Base-by-base conservation (phyloP, 768 basidiomycete species). In the Chlorophyllum brunneum region DNA sequence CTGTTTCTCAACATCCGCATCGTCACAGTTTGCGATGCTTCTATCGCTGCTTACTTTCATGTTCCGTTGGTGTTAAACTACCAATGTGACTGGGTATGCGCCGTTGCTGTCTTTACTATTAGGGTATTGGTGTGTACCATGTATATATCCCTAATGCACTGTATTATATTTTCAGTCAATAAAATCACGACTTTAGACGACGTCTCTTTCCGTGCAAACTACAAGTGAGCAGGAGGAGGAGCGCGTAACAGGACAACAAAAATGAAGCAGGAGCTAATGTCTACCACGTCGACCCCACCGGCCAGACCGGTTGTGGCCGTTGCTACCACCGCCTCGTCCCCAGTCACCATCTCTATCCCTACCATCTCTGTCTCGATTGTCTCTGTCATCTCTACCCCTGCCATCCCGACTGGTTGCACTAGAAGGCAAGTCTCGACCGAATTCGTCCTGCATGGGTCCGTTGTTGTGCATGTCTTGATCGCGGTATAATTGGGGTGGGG, bases 311-410 rank as follows among this genome's bases (percentile, higher is more conserved):
- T 30, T 36, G 33, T 55, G n/a, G 20, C 46, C 40, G n/a, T 49
- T 55, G 39, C 18, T 27, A 13, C 58, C 44, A 31, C 48, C 46
- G 11, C 44, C 52, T 18, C 54, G 40, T 15, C 48, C 51, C 55
- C 58, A 53, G 23, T 56, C 58, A 22, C 54, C 46, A 54, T 49
- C 34, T 26, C 57, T 44, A 24, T 51, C 51, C 40, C 55, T 51
- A 41, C 43, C 34, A 33, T 54, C 54, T 18, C 34, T n/a, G n/a
- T n/a, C n/a, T n/a, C n/a, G n/a, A n/a, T n/a, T n/a, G n/a, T 48
- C 31, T 22, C 57, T 45, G 5, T 51, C 51, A 31, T 45, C 43
- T 29, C 43, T 45, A 18, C 29, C 26, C 16, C 55, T 47, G 13
- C 49, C 44, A 34, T 48, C 45, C 33, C 49, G 54, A 18, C 53